phyloP scores from a whole-genome alignment of 2,329 filamentous ascomycete genomes.

The Zelopaecilomyces penicillatus region DNA sequence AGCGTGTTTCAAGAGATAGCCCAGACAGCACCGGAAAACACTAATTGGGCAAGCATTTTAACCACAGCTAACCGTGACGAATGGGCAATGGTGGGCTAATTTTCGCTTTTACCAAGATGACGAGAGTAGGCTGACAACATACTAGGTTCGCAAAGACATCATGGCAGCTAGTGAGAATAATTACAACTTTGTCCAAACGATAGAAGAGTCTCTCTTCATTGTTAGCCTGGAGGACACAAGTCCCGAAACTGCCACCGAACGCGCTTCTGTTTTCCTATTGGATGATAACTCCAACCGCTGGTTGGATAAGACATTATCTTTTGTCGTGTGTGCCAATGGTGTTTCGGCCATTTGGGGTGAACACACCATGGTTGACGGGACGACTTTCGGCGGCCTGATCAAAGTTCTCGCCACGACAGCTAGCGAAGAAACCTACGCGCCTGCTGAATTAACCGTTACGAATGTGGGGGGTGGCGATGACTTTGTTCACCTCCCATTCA shows the following conservation, averaged over 20 bases:
- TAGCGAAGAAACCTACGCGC: neutral
- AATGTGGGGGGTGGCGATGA: no score
- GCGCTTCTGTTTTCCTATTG: neutral
- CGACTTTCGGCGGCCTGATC: slow-evolving; percentile 2
- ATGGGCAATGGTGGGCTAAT: slow-evolving; percentile 8
- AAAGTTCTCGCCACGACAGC: neutral
- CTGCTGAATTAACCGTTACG: neutral
- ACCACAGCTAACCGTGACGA: slow-evolving; percentile 8
- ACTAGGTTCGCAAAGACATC: neutral
- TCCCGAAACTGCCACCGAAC: slow-evolving; percentile 1
- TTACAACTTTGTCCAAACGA: neutral
- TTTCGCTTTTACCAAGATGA: neutral
- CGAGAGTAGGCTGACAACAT: no score
- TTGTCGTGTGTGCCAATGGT: slow-evolving; percentile 9
- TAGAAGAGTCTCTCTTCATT: slow-evolving; percentile 7
- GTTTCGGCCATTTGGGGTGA: slow-evolving; percentile 6
- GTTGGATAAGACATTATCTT: slow-evolving; percentile 8
- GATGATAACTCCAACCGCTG: slow-evolving; percentile 10
- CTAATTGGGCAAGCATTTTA: slow-evolving; percentile 3
- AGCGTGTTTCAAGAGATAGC: neutral
- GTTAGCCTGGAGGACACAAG: slow-evolving; percentile 8
- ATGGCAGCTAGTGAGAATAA: neutral
- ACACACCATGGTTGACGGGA: slow-evolving; percentile 9
- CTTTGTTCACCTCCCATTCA: no score
- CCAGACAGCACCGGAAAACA: neutral